Percentiles rank a stretch among this genome's conserved stretches.
phyloP scores from a whole-genome alignment of 1,284 basidiomycete species.

The Ustilago tritici region DNA sequence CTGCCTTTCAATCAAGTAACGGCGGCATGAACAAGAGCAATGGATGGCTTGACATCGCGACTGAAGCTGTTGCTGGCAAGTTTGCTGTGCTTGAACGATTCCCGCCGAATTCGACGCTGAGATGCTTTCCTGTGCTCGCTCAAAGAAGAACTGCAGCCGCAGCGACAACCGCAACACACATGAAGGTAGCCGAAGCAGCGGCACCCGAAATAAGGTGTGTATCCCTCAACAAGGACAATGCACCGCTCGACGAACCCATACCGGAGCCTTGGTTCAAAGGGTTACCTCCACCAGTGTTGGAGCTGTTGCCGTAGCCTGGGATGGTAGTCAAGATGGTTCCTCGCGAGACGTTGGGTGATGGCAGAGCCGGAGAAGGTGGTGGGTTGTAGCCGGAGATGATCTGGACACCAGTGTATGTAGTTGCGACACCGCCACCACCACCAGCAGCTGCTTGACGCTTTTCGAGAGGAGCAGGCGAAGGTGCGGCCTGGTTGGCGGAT shows the following conservation, averaged over 20 bases:
- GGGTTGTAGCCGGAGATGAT: slow-evolving; percentile 60
- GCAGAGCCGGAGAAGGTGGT: slow-evolving; percentile 27
- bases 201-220: slow-evolving; percentile 30
- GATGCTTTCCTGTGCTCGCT: not conserved
- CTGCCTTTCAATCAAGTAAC: too few species aligned
- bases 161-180: slow-evolving; percentile 28
- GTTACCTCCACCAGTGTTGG: slow-evolving; percentile 14
- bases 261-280: slow-evolving; percentile 31
- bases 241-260: slow-evolving; percentile 32
- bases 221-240: slow-evolving; percentile 26
- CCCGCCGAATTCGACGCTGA: too few species aligned
- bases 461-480: slow-evolving; percentile 1
- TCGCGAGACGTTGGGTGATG: slow-evolving; percentile 36
- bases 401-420: slow-evolving; percentile 50
- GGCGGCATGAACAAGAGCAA: too few species aligned
- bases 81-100: too few species aligned
- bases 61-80: too few species aligned
- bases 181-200: slow-evolving; percentile 20
- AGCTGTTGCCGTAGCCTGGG: slow-evolving; percentile 51
- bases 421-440: slow-evolving; percentile 52
- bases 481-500: slow-evolving; percentile 17
- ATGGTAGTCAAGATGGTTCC: slow-evolving; percentile 57
- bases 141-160: slow-evolving; percentile 35
- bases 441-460: slow-evolving; percentile 52
- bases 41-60: too few species aligned